phyloP scores from a whole-genome alignment of 1,284 basidiomycete genomes.

The Lentinus polychrous region DNA sequence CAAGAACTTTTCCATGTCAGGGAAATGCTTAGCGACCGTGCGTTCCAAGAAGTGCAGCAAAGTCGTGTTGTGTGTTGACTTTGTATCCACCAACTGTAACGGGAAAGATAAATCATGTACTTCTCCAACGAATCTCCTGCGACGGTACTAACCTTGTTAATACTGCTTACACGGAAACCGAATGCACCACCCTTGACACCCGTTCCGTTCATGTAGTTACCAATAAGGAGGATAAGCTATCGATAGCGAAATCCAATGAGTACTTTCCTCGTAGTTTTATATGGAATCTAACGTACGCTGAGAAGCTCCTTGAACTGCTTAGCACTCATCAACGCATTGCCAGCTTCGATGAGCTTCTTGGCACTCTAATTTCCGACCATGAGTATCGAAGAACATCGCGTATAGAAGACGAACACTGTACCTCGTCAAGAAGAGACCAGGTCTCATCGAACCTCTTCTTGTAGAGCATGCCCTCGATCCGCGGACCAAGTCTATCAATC shows the following conservation, averaged over 20 bases:
- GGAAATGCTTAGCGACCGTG: conserved; percentile 85
- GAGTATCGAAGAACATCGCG: too few species aligned
- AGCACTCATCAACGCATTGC: conserved; percentile 69
- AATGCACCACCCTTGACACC: conserved; percentile 96
- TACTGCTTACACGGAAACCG: conserved; percentile 95
- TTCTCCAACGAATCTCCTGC: background rate
- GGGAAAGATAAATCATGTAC: background rate
- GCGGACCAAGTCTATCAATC: conserved; percentile 85
- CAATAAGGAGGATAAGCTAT: conserved; percentile 88
- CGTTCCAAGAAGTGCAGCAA: conserved; percentile 93
- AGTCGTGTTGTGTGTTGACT: conserved; percentile 90
- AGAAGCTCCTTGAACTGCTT: conserved; percentile 83
- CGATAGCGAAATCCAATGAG: background rate
- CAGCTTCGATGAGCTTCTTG: conserved; percentile 74
- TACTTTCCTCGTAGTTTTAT: conserved; percentile 5
- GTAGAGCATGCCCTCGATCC: conserved; percentile 94
- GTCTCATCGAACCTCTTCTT: conserved; percentile 81
- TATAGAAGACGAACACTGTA: too few species aligned
- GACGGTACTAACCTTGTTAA: conserved; percentile 88
- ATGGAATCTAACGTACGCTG: conserved; percentile 45
- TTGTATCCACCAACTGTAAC: conserved; percentile 88
- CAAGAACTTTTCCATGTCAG: conserved; percentile 82
- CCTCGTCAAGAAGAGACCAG: conserved; percentile 67
- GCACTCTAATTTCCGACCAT: conserved; percentile 60
- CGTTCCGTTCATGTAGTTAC: conserved; percentile 98